phyloP scores from a whole-genome alignment of 495 filamentous ascomycete species.

The Terfezia claveryi region DNA sequence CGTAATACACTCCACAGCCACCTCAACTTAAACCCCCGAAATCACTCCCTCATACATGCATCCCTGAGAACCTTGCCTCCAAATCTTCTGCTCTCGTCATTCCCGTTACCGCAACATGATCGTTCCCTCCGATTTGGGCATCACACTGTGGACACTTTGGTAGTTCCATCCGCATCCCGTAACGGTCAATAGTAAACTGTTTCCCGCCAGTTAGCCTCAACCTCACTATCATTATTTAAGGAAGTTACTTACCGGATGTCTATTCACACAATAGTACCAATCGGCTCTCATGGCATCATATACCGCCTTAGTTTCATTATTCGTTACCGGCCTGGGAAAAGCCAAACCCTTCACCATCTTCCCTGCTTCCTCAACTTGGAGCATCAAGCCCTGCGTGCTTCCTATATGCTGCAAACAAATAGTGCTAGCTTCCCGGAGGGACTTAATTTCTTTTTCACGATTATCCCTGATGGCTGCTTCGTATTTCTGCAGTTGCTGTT shows the following conservation, averaged over 20 bases:
- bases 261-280: constrained; percentile 48
- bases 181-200: constrained; percentile 47
- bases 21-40: too few relatives aligned
- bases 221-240: too few relatives aligned
- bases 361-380: constrained; percentile 17
- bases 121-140: constrained; percentile 33
- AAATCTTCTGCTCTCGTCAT: constrained; percentile 30
- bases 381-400: constrained; percentile 13
- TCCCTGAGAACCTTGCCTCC: constrained; percentile 23
- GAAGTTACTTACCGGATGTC: constrained; percentile 28
- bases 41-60: background rate
- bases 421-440: background rate
- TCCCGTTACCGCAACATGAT: constrained; percentile 31
- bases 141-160: constrained; percentile 45
- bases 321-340: constrained; percentile 20
- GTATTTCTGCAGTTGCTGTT: too few relatives aligned
- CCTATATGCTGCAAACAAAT: background rate
- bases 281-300: constrained; percentile 31
- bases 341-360: constrained; percentile 3
- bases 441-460: background rate
- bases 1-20: too few relatives aligned
- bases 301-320: constrained; percentile 23
- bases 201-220: too few relatives aligned
- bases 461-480: background rate
- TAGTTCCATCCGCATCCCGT: constrained; percentile 44